Percentiles rank a stretch among this genome's conserved stretches.
Evolutionary conservation across 2,329 filamentous ascomycete genomes (phyloP).

Genomic region (Aspergillus aculeatus): DNA sequence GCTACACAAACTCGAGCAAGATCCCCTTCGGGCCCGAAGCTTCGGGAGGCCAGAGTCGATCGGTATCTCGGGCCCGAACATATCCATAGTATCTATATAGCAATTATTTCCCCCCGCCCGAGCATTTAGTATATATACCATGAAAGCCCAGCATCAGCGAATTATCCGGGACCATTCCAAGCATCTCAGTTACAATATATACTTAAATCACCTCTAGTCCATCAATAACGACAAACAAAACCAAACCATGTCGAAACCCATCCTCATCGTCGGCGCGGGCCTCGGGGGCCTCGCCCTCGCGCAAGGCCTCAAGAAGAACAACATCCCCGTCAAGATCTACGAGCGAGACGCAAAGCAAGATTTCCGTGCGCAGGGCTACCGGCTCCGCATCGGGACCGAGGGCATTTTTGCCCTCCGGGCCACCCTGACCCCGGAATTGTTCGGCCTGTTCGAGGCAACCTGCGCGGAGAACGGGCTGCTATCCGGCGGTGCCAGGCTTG

Average conservation of each 20-base stretch:
- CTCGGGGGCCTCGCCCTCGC: constrained; percentile 38
- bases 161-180: too few species aligned
- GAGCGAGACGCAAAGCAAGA: constrained; percentile 33
- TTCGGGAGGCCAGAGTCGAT: too few species aligned
- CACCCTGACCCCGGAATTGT: constrained; percentile 9
- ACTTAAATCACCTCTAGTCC: neutral
- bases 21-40: too few species aligned
- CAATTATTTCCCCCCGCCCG: constrained; percentile 19
- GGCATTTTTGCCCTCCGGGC: neutral
- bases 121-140: too few species aligned
- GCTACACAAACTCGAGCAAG: too few species aligned
- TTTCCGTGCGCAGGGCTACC: constrained; percentile 41
- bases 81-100: constrained; percentile 16
- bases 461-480: constrained; percentile 14
- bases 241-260: neutral
- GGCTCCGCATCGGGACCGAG: constrained; percentile 24
- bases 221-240: neutral
- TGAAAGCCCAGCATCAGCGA: too few species aligned
- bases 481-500: neutral
- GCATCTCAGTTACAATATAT: neutral
- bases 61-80: constrained; percentile 5
- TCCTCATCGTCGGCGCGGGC: constrained; percentile 40
- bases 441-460: constrained; percentile 21
- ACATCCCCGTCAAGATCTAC: constrained; percentile 39
- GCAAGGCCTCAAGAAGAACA: constrained; percentile 34